Conservation (phyloP, 2,329 filamentous ascomycete genomes). For the Hypoxylon rubiginosum region DNA sequence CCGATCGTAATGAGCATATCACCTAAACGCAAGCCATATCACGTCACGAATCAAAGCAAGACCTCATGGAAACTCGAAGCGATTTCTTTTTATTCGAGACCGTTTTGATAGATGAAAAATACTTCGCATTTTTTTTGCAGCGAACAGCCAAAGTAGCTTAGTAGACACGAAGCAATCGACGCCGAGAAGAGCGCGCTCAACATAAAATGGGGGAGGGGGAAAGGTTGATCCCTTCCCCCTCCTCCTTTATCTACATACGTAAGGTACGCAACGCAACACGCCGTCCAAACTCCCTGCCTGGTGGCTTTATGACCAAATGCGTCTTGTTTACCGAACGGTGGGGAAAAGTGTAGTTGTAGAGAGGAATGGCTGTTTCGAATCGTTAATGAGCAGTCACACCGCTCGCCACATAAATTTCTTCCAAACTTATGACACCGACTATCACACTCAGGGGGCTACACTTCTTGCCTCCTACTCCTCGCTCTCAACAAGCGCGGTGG, state of each 20-base stretch:
- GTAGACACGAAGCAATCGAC: not conserved
- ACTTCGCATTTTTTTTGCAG: not conserved
- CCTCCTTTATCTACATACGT: constrained; percentile 28
- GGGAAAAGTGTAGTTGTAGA: constrained; percentile 7
- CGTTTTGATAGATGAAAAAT: not conserved
- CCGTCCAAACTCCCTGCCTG: constrained; percentile 38
- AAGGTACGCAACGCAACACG: constrained; percentile 9
- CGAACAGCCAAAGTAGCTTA: not conserved
- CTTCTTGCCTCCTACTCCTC: not conserved
- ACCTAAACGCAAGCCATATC: not conserved
- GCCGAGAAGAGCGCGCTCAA: constrained; percentile 16
- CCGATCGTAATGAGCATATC: too few relatives aligned
- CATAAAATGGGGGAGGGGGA: constrained; percentile 24
- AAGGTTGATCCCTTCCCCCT: not conserved
- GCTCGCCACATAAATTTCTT: constrained; percentile 27
- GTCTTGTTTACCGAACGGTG: constrained; percentile 11
- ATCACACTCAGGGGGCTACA: not conserved
- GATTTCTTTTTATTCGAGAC: not conserved
- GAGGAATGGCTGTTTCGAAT: constrained; percentile 30
- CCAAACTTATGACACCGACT: constrained; percentile 30
- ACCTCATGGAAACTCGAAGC: not conserved
- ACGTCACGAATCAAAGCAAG: not conserved
- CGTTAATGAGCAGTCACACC: constrained; percentile 23
- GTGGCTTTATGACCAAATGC: constrained; percentile 32
- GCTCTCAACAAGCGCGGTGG: constrained; percentile 9